Evolutionary conservation across 2,329 filamentous ascomycete genomes (phyloP), one percentile per base, ranked within the genome.

Genomic region (Passalora sequoiae): DNA sequence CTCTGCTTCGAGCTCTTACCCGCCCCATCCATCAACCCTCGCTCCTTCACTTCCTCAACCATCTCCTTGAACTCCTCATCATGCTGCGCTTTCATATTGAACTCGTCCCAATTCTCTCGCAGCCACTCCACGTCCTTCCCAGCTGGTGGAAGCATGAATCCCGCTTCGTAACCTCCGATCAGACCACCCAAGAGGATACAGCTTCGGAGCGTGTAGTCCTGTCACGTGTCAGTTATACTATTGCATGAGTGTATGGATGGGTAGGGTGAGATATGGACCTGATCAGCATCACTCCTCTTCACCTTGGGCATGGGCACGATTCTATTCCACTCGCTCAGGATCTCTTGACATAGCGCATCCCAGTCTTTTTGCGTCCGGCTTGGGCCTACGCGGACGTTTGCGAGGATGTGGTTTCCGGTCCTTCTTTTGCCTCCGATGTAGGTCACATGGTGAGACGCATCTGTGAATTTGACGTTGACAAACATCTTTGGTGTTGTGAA

Each of bases 401-500:
- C 64, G 15, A 59, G 30, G 42, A 68, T 63, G 31, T 59, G 57
- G 43, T 67, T 68, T 29, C 35, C 56, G 21, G 35, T 35, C 12
- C 49, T 56, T 4, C 51, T 54, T 21, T 64, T 62, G n/a, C 68
- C 68, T 22, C 51, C 67, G 3, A 68, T 54, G 48, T 66, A 70
- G 20, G 53, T 50, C 6, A 39, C 33, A 30, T 44, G 20, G 6
- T 46, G 9, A 9, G 27, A 21, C 44, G 19, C 28, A 43, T 67
- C 59, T 15, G 54, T 61, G 54, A 69, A 71, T 12, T 58, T 53
- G 10, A 72, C 61, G 47, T 72, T 69, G 37, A 73, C 69, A 58
- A 73, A 72, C 17, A 68, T 53, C 3, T 58, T 61, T 0, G 69
- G 68, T 0, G 68, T 65, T 31, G 58, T 61, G 63, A 72, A 72